Conservation (phyloP, 495 filamentous ascomycete species). For the Lichina pygmaea region DNA sequence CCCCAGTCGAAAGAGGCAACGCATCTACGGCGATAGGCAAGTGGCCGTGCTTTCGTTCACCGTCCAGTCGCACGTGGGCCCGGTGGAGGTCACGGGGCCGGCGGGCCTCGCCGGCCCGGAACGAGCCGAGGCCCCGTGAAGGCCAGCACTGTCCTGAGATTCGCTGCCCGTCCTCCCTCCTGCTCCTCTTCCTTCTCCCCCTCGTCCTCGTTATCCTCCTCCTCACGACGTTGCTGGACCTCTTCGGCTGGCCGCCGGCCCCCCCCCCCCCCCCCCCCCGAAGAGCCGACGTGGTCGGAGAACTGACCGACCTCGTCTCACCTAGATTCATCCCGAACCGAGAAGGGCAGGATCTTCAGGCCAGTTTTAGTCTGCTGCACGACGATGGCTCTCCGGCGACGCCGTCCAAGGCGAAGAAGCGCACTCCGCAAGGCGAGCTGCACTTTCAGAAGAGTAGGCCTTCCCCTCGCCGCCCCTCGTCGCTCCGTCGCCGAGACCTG, state of each 20-base stretch:
- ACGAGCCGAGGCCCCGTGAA: not conserved
- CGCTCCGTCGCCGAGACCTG: not conserved
- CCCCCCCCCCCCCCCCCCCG: not conserved
- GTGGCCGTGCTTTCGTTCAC: slow-evolving; percentile 5
- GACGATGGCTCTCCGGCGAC: slow-evolving; percentile 82
- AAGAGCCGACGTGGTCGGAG: not conserved
- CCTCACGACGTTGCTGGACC: not conserved
- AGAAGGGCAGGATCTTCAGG: slow-evolving; percentile 74
- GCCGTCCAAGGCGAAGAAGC: slow-evolving; percentile 56
- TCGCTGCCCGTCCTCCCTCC: not conserved
- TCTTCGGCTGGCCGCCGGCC: not conserved
- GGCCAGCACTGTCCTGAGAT: not conserved
- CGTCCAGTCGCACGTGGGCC: not conserved
- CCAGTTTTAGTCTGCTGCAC: slow-evolving; percentile 70
- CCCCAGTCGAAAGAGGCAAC: slow-evolving; percentile 65
- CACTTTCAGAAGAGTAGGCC: slow-evolving; percentile 77
- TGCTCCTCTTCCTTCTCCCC: not conserved
- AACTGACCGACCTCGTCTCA: slow-evolving; percentile 6
- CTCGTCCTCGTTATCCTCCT: not conserved
- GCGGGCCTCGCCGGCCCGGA: not conserved
- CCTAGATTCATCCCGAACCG: slow-evolving; percentile 87
- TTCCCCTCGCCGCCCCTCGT: not conserved
- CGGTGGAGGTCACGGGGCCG: not conserved
- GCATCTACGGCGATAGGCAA: slow-evolving; percentile 62
- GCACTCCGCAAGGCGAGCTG: slow-evolving; percentile 70